These are phyloP conservation scores for Fusarium circinatum DNA, from an alignment of 2,329 filamentous ascomycete species.

Conservation along the genomic window DNA sequence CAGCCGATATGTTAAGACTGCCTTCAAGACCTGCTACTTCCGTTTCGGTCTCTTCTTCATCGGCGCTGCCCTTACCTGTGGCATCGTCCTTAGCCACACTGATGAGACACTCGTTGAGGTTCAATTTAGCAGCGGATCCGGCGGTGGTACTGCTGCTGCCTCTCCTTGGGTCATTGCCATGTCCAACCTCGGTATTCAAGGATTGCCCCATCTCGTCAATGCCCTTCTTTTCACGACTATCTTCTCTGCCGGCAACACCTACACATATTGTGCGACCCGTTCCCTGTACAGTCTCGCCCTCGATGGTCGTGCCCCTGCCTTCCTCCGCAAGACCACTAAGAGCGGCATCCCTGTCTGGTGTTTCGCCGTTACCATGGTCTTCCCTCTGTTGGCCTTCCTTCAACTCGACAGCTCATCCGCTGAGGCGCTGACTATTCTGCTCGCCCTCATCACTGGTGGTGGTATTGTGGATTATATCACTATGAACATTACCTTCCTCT, in stretches of 20 bases:
- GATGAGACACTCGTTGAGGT: slow-evolving; percentile 19
- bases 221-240: slow-evolving; percentile 57
- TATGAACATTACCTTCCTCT: slow-evolving; percentile 66
- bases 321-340: slow-evolving; percentile 64
- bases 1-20: slow-evolving; percentile 71
- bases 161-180: slow-evolving; percentile 39
- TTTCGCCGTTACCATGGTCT: slow-evolving; percentile 59
- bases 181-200: slow-evolving; percentile 48
- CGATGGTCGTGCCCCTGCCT: slow-evolving; percentile 60
- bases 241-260: slow-evolving; percentile 53
- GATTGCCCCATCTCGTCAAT: slow-evolving; percentile 62
- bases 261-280: slow-evolving; percentile 59
- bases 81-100: slow-evolving; percentile 14
- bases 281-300: slow-evolving; percentile 66
- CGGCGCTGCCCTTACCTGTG: slow-evolving; percentile 54
- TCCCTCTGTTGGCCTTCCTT: slow-evolving; percentile 58
- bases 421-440: slow-evolving; percentile 56
- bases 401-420: slow-evolving; percentile 54
- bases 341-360: slow-evolving; percentile 65
- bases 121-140: slow-evolving; percentile 1
- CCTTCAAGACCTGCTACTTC: slow-evolving; percentile 80
- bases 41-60: slow-evolving; percentile 78
- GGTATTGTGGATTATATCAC: slow-evolving; percentile 62
- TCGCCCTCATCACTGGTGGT: slow-evolving; percentile 59
- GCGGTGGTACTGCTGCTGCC: slow-evolving; percentile 10